phyloP scores from a whole-genome alignment of 176 grass and related monocot species.

The Dendrocalamus sinicus region DNA sequence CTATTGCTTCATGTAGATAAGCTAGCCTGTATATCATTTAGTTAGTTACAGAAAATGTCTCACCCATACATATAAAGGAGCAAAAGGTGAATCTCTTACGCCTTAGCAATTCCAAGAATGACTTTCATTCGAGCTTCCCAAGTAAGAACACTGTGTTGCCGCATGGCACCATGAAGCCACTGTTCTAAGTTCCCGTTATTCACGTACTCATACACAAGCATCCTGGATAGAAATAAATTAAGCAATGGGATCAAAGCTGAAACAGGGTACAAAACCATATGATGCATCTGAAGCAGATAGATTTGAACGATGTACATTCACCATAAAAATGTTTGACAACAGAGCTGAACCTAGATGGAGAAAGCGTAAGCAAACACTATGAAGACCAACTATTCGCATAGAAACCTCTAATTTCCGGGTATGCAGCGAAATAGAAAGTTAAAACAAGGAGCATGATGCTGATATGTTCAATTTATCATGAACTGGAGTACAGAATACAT shows the following conservation, averaged over 20 bases:
- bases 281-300: not conserved
- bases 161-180: constrained; percentile 87
- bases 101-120: constrained; percentile 75
- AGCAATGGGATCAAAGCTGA: not conserved
- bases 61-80: constrained; percentile 5
- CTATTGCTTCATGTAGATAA: constrained; percentile 91
- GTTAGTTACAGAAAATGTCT: constrained; percentile 25
- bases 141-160: constrained; percentile 66
- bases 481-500: not conserved
- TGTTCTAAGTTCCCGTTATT: constrained; percentile 91
- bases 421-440: not conserved
- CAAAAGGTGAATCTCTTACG: constrained; percentile 54
- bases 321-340: not conserved
- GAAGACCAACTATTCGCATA: not conserved
- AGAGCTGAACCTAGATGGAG: not conserved
- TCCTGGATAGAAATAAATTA: constrained; percentile 50
- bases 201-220: constrained; percentile 89
- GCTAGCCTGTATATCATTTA: constrained; percentile 60
- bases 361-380: constrained; percentile 30
- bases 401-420: not conserved
- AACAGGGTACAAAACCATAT: not conserved
- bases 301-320: not conserved
- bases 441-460: not conserved
- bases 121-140: constrained; percentile 91
- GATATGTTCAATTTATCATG: not conserved